Conservation (phyloP, 495 filamentous ascomycete species). For the Terfezia claveryi region DNA sequence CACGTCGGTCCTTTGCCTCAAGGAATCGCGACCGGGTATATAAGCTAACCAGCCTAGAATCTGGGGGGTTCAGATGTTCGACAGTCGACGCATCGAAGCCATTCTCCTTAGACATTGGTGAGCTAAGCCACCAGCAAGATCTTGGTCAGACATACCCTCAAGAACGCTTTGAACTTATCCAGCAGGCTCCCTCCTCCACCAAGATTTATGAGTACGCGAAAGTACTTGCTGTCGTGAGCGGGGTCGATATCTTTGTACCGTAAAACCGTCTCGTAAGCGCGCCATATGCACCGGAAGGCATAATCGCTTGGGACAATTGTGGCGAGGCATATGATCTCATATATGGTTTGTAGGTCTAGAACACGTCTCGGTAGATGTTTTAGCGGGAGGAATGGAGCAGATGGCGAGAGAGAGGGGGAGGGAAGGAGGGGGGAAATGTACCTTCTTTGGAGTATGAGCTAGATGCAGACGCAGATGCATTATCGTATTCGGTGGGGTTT, state of each 20-base stretch:
- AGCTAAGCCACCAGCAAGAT: background rate
- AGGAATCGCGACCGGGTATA: slow-evolving; percentile 14
- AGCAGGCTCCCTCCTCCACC: slow-evolving; percentile 9
- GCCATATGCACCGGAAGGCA: slow-evolving; percentile 13
- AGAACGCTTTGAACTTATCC: slow-evolving; percentile 13
- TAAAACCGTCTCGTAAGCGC: slow-evolving; percentile 18
- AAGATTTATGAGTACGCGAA: slow-evolving; percentile 14
- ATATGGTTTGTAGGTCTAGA: slow-evolving; percentile 16
- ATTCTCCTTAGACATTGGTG: slow-evolving; percentile 1
- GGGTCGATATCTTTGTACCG: slow-evolving; percentile 14
- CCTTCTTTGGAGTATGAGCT: background rate
- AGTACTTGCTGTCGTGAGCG: slow-evolving; percentile 13
- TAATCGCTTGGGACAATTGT: slow-evolving; percentile 10
- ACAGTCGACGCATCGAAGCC: slow-evolving; percentile 9
- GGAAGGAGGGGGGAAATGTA: background rate
- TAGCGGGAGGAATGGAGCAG: background rate
- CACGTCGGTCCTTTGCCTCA: slow-evolving; percentile 10
- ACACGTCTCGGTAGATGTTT: background rate
- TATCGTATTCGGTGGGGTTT: background rate
- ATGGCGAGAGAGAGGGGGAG: background rate
- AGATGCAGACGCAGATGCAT: background rate
- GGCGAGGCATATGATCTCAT: slow-evolving; percentile 18
- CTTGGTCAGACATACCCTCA: background rate
- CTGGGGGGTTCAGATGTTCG: slow-evolving; percentile 12
- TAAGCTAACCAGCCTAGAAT: slow-evolving; percentile 5